phyloP scores from a whole-genome alignment of 768 basidiomycete species.

The Lyophyllum decastes region DNA sequence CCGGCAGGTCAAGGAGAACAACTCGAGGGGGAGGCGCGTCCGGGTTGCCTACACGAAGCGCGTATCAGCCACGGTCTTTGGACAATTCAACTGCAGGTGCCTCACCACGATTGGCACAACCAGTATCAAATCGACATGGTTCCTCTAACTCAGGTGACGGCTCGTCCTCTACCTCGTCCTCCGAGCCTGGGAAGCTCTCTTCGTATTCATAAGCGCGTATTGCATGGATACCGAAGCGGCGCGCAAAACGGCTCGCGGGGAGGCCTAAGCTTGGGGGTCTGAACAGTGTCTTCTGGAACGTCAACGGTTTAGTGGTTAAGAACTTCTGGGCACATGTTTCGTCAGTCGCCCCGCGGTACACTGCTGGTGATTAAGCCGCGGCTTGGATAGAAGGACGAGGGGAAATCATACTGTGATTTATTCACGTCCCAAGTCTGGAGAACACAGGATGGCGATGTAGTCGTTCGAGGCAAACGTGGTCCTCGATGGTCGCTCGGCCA shows the following conservation, averaged over 20 bases:
- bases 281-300: slow-evolving; percentile 3
- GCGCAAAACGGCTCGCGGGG: slow-evolving; percentile 1
- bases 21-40: slow-evolving; percentile 17
- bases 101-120: slow-evolving; percentile 1
- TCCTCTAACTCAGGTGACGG: background rate
- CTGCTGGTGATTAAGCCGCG: background rate
- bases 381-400: background rate
- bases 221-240: slow-evolving; percentile 1
- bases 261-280: background rate
- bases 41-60: background rate
- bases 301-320: slow-evolving; percentile 2
- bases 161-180: background rate
- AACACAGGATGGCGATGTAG: too few relatives aligned
- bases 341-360: slow-evolving; percentile 2
- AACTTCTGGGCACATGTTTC: slow-evolving; percentile 6
- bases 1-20: slow-evolving; percentile 28
- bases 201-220: slow-evolving; percentile 3
- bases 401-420: background rate
- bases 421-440: too few relatives aligned
- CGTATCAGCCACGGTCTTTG: background rate
- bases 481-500: background rate
- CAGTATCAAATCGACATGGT: background rate
- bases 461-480: background rate
- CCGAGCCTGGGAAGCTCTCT: slow-evolving; percentile 5
- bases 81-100: background rate